Percentiles rank a stretch among this genome's conserved stretches.
Evolutionary conservation across 768 basidiomycete genomes (phyloP).

Genomic region (Collybiopsis confluens): DNA sequence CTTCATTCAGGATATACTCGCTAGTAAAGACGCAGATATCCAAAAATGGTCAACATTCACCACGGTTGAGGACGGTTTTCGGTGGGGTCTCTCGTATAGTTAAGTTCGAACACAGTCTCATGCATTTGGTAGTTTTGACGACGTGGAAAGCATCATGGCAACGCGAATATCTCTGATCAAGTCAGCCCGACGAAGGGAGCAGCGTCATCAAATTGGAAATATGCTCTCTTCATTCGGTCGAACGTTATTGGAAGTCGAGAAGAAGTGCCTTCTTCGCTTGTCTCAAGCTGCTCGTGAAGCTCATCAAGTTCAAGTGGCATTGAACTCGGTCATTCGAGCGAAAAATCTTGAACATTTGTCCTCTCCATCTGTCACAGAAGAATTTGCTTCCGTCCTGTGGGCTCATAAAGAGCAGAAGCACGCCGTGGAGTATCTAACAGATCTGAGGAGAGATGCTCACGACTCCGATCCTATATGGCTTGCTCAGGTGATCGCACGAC

Average conservation of each 20-base stretch:
- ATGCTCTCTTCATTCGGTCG: slow-evolving; percentile 50
- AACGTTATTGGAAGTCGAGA: slow-evolving; percentile 58
- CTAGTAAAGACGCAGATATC: slow-evolving; percentile 26
- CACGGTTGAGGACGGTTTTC: slow-evolving; percentile 51
- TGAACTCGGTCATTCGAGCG: slow-evolving; percentile 81
- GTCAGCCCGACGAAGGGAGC: slow-evolving; percentile 64
- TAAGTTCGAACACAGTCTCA: slow-evolving; percentile 8
- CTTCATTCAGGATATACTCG: slow-evolving; percentile 28
- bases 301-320: slow-evolving; percentile 71
- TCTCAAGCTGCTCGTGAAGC: slow-evolving; percentile 68
- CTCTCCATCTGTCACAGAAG: slow-evolving; percentile 57
- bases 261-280: slow-evolving; percentile 63
- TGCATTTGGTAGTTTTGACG: slow-evolving; percentile 52
- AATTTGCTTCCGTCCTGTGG: slow-evolving; percentile 92
- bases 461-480: slow-evolving; percentile 7
- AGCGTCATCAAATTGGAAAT: slow-evolving; percentile 73
- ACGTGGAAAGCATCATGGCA: slow-evolving; percentile 74
- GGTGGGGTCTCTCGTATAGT: slow-evolving; percentile 42
- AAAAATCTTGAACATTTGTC: slow-evolving; percentile 50
- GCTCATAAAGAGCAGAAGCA: slow-evolving; percentile 77
- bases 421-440: slow-evolving; percentile 70
- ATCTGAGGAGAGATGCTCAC: slow-evolving; percentile 17
- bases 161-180: slow-evolving; percentile 80
- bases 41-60: slow-evolving; percentile 39
- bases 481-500: slow-evolving; percentile 32